phyloP scores from a whole-genome alignment of 495 filamentous ascomycete species.

The Podospora pseudocomata region DNA sequence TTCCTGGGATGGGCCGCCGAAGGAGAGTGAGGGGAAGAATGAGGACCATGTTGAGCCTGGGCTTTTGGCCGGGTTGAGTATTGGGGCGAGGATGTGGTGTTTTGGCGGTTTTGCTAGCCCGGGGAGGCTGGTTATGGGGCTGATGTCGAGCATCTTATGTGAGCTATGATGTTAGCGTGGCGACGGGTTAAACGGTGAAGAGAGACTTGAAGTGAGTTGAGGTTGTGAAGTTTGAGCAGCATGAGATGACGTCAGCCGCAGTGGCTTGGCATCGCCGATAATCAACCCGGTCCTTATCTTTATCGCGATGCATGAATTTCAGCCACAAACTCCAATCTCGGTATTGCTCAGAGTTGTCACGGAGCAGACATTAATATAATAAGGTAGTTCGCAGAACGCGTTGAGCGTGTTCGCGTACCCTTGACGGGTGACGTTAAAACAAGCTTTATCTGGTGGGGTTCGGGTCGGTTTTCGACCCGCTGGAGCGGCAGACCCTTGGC shows the following conservation, averaged over 20 bases:
- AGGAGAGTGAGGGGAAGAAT: constrained; percentile 13
- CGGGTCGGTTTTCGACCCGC: background rate
- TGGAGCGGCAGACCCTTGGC: background rate
- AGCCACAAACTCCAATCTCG: too few species aligned
- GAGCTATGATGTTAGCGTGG: background rate
- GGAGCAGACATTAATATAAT: too few species aligned
- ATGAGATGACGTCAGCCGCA: background rate
- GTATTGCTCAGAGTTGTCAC: too few species aligned
- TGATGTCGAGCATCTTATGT: background rate
- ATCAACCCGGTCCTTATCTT: background rate
- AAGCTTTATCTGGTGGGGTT: background rate
- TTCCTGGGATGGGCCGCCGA: background rate
- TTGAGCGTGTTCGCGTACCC: background rate
- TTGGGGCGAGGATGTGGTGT: constrained; percentile 12
- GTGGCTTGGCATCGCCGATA: background rate
- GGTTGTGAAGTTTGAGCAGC: background rate
- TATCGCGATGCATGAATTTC: too few species aligned
- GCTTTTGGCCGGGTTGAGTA: background rate
- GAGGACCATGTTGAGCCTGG: constrained; percentile 14
- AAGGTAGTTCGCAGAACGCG: too few species aligned
- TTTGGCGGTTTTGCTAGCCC: constrained; percentile 1
- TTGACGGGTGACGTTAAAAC: background rate
- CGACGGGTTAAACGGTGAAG: background rate
- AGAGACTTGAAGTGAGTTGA: background rate
- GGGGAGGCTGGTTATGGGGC: background rate